Conservation (phyloP, 179 eudicot genomes). For the Kewa caespitosa region DNA sequence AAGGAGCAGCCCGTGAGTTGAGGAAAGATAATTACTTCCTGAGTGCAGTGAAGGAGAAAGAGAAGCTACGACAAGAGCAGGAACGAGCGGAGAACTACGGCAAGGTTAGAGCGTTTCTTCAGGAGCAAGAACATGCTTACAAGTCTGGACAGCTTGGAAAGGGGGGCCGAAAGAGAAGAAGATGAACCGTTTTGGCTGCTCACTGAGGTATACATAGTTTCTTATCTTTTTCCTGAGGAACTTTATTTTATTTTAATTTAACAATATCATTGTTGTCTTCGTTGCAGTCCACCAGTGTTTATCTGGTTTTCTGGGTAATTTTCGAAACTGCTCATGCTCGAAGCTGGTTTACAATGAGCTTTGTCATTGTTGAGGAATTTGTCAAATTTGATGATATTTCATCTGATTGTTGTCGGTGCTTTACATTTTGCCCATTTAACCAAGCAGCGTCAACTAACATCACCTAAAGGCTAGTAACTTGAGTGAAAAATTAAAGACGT, state of each 20-base stretch:
- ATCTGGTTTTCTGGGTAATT: background rate
- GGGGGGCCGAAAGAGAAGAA: constrained; percentile 57
- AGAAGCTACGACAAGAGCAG: constrained; percentile 51
- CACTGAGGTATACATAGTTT: constrained; percentile 6
- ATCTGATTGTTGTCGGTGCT: no score
- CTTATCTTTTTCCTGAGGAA: background rate
- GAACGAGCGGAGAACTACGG: constrained; percentile 82
- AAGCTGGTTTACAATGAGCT: no score
- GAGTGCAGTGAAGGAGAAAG: constrained; percentile 59
- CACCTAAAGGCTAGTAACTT: no score
- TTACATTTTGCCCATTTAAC: no score
- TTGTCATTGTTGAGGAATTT: no score
- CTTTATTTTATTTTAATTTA: background rate
- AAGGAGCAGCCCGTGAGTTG: constrained; percentile 82
- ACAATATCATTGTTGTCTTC: background rate
- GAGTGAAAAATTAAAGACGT: no score
- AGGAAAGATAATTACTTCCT: constrained; percentile 81
- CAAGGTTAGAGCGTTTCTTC: constrained; percentile 76
- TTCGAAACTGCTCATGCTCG: background rate
- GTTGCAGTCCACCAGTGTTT: background rate
- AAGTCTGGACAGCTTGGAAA: constrained; percentile 97
- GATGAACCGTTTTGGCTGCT: constrained; percentile 28
- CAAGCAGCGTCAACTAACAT: no score
- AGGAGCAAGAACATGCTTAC: constrained; percentile 87
- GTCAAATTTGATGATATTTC: no score